These are phyloP conservation scores for Fraxinus albicans DNA, from an alignment of 305 asterid species.

Conservation along the genomic window DNA sequence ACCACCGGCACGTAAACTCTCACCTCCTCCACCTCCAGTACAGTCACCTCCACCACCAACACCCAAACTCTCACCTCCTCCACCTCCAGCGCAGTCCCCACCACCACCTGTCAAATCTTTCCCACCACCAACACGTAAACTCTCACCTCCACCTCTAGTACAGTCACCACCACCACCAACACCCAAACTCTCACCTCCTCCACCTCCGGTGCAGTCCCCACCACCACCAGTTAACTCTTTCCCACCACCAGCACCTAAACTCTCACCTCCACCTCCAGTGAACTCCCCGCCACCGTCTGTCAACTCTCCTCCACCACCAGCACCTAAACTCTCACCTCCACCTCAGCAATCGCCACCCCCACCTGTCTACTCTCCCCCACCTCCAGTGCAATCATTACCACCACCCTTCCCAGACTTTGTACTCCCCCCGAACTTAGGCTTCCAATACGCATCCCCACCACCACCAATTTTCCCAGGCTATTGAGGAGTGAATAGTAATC, in stretches of 20 bases:
- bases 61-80: background rate
- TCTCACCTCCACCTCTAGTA: background rate
- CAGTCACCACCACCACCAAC: background rate
- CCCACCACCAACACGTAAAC: background rate
- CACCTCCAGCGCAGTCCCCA: background rate
- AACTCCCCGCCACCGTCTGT: constrained; percentile 19
- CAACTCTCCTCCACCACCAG: background rate
- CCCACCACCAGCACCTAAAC: background rate
- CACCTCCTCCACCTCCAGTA: background rate
- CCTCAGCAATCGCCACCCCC: background rate
- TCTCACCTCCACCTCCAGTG: constrained; percentile 1
- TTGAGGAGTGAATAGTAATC: background rate
- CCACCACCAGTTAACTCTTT: background rate
- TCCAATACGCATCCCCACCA: constrained; percentile 6
- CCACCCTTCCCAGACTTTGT: background rate
- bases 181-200: background rate
- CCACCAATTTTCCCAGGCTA: constrained; percentile 4
- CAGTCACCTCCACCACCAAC: constrained; percentile 4
- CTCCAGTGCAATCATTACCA: background rate
- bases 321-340: background rate
- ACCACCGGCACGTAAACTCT: background rate
- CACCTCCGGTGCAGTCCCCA: background rate
- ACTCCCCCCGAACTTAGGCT: constrained; percentile 1
- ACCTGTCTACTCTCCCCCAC: constrained; percentile 2
- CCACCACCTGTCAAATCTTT: background rate